Conservation (phyloP, 2,329 filamentous ascomycete genomes). For the Colletotrichum tamarilloi region DNA sequence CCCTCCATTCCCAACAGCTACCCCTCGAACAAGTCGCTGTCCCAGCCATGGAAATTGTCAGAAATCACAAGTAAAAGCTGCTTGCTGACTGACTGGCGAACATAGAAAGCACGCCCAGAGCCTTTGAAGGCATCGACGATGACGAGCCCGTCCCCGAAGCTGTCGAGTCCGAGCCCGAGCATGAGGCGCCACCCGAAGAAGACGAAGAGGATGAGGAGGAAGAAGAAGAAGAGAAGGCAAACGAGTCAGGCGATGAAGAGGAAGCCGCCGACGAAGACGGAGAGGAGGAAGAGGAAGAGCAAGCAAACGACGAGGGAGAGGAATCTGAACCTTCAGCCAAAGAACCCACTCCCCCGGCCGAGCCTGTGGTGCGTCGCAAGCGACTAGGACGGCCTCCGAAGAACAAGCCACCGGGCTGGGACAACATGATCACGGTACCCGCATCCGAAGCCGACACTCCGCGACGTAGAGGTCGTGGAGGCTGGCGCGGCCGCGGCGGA, state of each 20-base stretch:
- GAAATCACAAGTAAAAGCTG: background rate
- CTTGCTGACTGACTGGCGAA: background rate
- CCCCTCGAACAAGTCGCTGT: background rate
- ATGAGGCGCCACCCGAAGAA: conserved; percentile 37
- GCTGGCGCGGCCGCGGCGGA: conserved; percentile 76
- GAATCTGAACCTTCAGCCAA: conserved; percentile 55
- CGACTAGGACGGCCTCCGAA: conserved; percentile 89
- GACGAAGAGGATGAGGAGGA: conserved; percentile 58
- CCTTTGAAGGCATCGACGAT: conserved; percentile 51
- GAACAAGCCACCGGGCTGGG: conserved; percentile 84
- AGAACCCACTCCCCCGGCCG: conserved; percentile 65
- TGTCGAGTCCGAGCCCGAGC: conserved; percentile 39
- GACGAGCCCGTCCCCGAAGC: conserved; percentile 53
- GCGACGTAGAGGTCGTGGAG: conserved; percentile 73
- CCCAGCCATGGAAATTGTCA: no score
- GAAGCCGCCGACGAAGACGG: conserved; percentile 61
- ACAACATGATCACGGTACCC: conserved; percentile 68
- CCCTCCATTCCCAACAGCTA: background rate
- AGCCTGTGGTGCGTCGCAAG: conserved; percentile 75
- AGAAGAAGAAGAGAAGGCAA: conserved; percentile 54
- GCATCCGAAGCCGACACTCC: conserved; percentile 68
- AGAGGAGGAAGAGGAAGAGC: conserved; percentile 63
- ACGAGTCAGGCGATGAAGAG: conserved; percentile 55
- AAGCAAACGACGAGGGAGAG: conserved; percentile 55
- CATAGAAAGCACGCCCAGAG: conserved; percentile 55